Conservation (phyloP, 345 rosid genomes). For the Iberis pinnata region DNA sequence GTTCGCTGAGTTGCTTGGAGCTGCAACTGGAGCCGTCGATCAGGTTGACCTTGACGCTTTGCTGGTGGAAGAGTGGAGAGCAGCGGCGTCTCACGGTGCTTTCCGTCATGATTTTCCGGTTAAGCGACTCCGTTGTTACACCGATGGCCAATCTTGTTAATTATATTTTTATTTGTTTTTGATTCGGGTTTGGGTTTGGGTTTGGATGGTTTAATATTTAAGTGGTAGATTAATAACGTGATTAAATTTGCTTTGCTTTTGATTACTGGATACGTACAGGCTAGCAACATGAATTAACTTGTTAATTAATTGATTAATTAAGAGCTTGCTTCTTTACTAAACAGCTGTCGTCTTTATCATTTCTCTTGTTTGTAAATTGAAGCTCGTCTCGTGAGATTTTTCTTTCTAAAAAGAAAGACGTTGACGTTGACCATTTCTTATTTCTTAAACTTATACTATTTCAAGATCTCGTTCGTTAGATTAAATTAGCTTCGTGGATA, state of each 20-base stretch:
- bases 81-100: slow-evolving; percentile 39
- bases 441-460: not conserved
- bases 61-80: slow-evolving; percentile 56
- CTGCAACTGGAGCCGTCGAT: slow-evolving; percentile 37
- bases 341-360: slow-evolving; percentile 24
- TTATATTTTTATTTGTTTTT: slow-evolving; percentile 5
- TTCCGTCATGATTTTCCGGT: slow-evolving; percentile 53
- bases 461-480: not conserved
- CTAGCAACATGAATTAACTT: slow-evolving; percentile 22
- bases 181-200: slow-evolving; percentile 16
- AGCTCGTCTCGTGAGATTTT: not conserved
- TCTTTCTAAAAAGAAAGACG: slow-evolving; percentile 9
- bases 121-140: slow-evolving; percentile 49
- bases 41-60: slow-evolving; percentile 48
- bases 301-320: slow-evolving; percentile 9
- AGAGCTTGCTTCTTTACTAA: slow-evolving; percentile 14
- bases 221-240: slow-evolving; percentile 27
- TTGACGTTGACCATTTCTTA: slow-evolving; percentile 21
- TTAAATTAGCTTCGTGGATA: not conserved
- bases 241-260: slow-evolving; percentile 21
- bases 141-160: slow-evolving; percentile 51
- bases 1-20: slow-evolving; percentile 24
- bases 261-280: slow-evolving; percentile 29
- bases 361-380: slow-evolving; percentile 4
- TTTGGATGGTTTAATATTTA: not conserved